Evolutionary conservation across 1,284 basidiomycete genomes (phyloP).

Genomic region (Rhodotorula sp.): DNA sequence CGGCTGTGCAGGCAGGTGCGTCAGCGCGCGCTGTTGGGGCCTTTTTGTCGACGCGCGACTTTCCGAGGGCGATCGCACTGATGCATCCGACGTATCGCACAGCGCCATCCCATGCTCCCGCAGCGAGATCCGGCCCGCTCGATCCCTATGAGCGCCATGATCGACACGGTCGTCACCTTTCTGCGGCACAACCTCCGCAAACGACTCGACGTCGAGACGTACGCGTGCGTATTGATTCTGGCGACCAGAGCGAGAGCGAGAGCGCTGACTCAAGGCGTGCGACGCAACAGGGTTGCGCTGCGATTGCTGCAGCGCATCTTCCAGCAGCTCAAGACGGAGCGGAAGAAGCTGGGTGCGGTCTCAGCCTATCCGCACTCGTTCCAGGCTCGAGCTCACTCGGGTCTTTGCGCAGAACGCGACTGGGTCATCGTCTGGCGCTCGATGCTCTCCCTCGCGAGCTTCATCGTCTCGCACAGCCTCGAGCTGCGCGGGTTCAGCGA

Average conservation of each 20-base stretch:
- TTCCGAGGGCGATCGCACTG: neutral
- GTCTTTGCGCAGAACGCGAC: slow-evolving; percentile 33
- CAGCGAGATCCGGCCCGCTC: slow-evolving; percentile 9
- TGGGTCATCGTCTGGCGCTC: slow-evolving; percentile 44
- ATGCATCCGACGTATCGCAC: neutral
- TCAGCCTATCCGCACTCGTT: no score
- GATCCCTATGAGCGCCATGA: slow-evolving; percentile 34
- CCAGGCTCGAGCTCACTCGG: neutral
- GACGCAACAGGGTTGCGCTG: slow-evolving; percentile 24
- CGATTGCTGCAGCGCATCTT: slow-evolving; percentile 31
- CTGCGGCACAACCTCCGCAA: slow-evolving; percentile 42
- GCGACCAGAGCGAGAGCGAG: neutral
- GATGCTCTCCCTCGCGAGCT: slow-evolving; percentile 39
- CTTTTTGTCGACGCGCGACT: neutral
- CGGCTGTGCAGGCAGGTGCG: slow-evolving; percentile 46
- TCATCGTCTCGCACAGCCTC: slow-evolving; percentile 32
- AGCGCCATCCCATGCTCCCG: slow-evolving; percentile 40
- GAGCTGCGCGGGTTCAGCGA: slow-evolving; percentile 25
- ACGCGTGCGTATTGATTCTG: slow-evolving; percentile 20
- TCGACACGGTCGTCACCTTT: slow-evolving; percentile 43
- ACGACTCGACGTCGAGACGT: slow-evolving; percentile 42
- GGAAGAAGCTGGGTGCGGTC: slow-evolving; percentile 20
- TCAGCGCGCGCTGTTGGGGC: neutral
- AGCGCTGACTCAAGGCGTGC: neutral
- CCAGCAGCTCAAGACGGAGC: slow-evolving; percentile 41